Evolutionary conservation across 352 stramenopile species (phyloP), one percentile per base, ranked within the genome.

Genomic region (Blastocystis hominis): DNA sequence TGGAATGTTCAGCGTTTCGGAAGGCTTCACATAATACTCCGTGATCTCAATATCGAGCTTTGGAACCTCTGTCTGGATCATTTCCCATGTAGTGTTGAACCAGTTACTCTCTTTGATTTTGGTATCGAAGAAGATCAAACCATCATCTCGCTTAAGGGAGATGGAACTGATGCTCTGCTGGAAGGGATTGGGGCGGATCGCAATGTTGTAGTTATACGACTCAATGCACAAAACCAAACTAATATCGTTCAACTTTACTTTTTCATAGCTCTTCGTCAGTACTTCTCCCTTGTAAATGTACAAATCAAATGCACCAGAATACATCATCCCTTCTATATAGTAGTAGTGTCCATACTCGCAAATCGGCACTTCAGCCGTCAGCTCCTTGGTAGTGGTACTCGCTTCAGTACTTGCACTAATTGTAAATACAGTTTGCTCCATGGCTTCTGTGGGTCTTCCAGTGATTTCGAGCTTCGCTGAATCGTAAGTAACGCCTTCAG

Each of bases 1-100:
- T 5, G 66, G 5, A 5, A 56, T 7, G 13, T 10, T 4, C 10
- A 76, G 53, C 66, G 6, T 13, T 42, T 76, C 34, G 10, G 17
- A 24, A 13, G 42, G 30, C 4, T 56, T 36, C 66, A 47, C 17
- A 30, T 34, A 10, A 4, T 62, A n/a, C 15, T 0, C 3, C 15
- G 68, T 63, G 13, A 55, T 59, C 9, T 7, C 7, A 20, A 38
- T 30, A 9, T 6, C 10, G 30, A 78, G 0, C 0, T 9, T 24
- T 24, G 42, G 68, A n/a, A 3, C 15, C 68, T 2, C 15, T 15
- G 1, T 78, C 42, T 30, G 42, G 7, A 61, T n/a, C 68, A 78
- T 55, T 9, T 78, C 13, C 24, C 59, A 46, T 30, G 68, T 78
- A 4, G 68, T 78, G 53, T 78, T 78, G 44, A 59, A 78, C 68